phyloP scores from a whole-genome alignment of 179 eudicot species.

The Nepenthes alata region DNA sequence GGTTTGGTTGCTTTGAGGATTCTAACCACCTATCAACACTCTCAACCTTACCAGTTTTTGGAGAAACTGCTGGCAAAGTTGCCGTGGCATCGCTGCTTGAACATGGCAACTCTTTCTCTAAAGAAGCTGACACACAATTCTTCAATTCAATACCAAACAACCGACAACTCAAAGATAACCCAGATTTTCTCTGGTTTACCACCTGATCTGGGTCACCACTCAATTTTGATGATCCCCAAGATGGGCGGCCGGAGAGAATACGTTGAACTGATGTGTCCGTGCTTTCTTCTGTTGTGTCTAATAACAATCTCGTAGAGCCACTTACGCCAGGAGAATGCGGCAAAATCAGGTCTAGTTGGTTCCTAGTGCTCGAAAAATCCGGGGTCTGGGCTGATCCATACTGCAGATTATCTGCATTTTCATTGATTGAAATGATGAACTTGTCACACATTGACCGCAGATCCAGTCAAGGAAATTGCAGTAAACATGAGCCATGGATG shows the following conservation, averaged over 20 bases:
- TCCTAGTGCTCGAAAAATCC: constrained; percentile 22
- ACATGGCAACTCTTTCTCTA: constrained; percentile 11
- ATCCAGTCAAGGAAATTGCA: neutral
- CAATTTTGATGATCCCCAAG: constrained; percentile 18
- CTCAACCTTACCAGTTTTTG: constrained; percentile 20
- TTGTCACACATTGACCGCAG: neutral
- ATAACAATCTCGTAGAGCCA: constrained; percentile 22
- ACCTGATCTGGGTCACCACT: constrained; percentile 17
- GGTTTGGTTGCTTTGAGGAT: constrained; percentile 23
- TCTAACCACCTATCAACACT: constrained; percentile 22
- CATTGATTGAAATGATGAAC: neutral
- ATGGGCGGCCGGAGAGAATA: constrained; percentile 10
- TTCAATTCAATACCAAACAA: constrained; percentile 73
- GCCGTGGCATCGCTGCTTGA: constrained; percentile 14
- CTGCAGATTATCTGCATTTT: constrained; percentile 24
- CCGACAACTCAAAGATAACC: constrained; percentile 31
- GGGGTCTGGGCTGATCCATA: constrained; percentile 25
- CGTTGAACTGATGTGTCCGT: constrained; percentile 11
- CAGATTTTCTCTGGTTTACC: constrained; percentile 25
- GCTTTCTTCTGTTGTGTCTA: constrained; percentile 23
- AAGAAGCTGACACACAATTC: constrained; percentile 5
- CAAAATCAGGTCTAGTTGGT: constrained; percentile 28
- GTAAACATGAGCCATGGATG: too few species aligned
- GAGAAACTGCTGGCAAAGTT: constrained; percentile 7
- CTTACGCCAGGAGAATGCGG: constrained; percentile 15